A percentile compares a stretch with the other conserved stretches of the same genome.
Conservation (phyloP, 176 grass and related monocot genomes). For the Oryza coarctata region DNA sequence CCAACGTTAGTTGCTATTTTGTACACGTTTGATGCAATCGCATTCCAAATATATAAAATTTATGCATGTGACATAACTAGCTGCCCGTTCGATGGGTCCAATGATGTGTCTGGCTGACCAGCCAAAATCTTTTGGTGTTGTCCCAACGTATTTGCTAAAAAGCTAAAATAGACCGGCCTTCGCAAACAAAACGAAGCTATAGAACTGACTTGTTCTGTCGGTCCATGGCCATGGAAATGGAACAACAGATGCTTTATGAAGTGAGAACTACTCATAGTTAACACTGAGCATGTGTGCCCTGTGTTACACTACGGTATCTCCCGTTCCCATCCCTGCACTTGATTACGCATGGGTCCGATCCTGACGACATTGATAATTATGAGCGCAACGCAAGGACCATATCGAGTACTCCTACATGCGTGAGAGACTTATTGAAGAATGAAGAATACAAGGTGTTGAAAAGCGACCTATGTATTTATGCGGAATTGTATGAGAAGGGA, state of each 20-base stretch:
- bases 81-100: not conserved
- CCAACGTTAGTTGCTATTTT: not conserved
- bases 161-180: not conserved
- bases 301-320: too few relatives aligned
- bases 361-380: not conserved
- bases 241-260: not conserved
- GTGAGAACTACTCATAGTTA: not conserved
- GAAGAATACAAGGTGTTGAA: not conserved
- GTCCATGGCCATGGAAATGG: conserved; percentile 11
- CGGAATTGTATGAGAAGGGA: too few relatives aligned
- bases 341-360: too few relatives aligned
- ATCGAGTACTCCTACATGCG: not conserved
- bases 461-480: too few relatives aligned
- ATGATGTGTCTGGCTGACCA: not conserved
- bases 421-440: not conserved
- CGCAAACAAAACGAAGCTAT: not conserved
- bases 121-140: not conserved
- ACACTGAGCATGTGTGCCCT: too few relatives aligned
- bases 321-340: too few relatives aligned
- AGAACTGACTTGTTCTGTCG: not conserved
- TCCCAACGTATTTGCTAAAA: not conserved
- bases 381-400: not conserved
- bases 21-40: not conserved
- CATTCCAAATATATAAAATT: not conserved
- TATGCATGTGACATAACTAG: not conserved